Evolutionary conservation across 139 green algal species (phyloP).

Genomic region (Coelastrella sp.): DNA sequence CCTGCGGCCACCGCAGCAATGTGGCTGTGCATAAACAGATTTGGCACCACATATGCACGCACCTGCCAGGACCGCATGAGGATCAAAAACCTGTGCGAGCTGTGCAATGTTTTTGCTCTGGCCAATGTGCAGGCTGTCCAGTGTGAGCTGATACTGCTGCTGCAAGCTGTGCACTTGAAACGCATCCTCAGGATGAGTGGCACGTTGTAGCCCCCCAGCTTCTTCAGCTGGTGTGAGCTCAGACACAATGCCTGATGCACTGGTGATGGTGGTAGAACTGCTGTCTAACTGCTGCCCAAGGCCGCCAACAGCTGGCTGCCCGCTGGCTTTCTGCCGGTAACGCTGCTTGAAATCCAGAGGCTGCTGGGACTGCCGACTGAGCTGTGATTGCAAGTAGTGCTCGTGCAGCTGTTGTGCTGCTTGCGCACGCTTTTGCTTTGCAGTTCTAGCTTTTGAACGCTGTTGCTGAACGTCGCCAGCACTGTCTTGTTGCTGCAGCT

Average conservation of each 20-base stretch:
- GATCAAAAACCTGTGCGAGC: slow-evolving; percentile 34
- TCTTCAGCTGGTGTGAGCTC: not conserved
- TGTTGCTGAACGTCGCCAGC: no score
- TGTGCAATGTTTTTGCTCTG: slow-evolving; percentile 18
- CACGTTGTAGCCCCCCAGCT: not conserved
- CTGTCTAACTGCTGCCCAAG: no score
- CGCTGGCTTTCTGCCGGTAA: not conserved
- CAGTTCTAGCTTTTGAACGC: no score
- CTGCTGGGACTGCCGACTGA: no score
- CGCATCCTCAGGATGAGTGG: not conserved
- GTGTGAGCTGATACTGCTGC: slow-evolving; percentile 32
- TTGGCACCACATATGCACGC: not conserved
- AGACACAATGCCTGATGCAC: not conserved
- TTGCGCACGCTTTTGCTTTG: not conserved
- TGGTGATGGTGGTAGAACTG: not conserved
- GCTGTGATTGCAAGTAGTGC: not conserved
- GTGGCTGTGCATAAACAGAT: no score
- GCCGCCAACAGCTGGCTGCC: not conserved
- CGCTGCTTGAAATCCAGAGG: no score
- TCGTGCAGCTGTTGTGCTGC: slow-evolving; percentile 1
- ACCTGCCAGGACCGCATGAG: slow-evolving; percentile 42
- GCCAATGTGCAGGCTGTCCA: not conserved
- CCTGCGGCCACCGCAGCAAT: no score
- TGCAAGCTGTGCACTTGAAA: slow-evolving; percentile 16
- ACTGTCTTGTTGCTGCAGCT: no score